phyloP scores from a whole-genome alignment of 148 eudicot genomes.

The Dysphania ambrosioides region DNA sequence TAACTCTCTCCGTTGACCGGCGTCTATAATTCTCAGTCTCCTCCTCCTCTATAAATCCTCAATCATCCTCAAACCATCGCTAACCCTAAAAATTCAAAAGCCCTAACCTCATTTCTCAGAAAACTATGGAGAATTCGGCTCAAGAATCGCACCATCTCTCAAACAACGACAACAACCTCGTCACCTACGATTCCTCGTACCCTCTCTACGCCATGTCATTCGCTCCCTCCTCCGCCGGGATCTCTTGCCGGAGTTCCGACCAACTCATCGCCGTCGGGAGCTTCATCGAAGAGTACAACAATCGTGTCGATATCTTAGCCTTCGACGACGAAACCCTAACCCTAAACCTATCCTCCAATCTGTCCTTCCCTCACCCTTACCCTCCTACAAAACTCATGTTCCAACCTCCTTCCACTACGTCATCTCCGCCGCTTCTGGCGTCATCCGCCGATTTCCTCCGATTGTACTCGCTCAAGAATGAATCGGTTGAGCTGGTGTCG shows the following conservation, averaged over 20 bases:
- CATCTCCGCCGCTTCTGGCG: slow-evolving; percentile 42
- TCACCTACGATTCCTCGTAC: slow-evolving; percentile 59
- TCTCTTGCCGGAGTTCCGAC: slow-evolving; percentile 19
- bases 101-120: not conserved
- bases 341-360: slow-evolving; percentile 46
- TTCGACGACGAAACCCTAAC: slow-evolving; percentile 60
- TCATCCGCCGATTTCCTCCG: slow-evolving; percentile 78
- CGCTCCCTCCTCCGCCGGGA: slow-evolving; percentile 32
- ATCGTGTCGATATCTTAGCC: slow-evolving; percentile 61
- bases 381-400: slow-evolving; percentile 92
- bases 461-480: slow-evolving; percentile 42
- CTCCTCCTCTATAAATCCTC: not conserved
- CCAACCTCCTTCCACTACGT: slow-evolving; percentile 44
- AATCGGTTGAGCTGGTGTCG: slow-evolving; percentile 39
- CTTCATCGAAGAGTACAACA: slow-evolving; percentile 76
- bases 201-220: slow-evolving; percentile 78
- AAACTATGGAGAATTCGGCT: slow-evolving; percentile 45
- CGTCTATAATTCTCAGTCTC: not conserved
- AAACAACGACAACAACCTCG: slow-evolving; percentile 17
- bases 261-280: slow-evolving; percentile 66
- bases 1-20: slow-evolving; percentile 21
- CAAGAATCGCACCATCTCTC: slow-evolving; percentile 42
- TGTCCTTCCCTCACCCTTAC: slow-evolving; percentile 78
- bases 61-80: not conserved
- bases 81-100: not conserved